Base-by-base conservation (phyloP, 139 green algal genomes). In the Closterium sp. region DNA sequence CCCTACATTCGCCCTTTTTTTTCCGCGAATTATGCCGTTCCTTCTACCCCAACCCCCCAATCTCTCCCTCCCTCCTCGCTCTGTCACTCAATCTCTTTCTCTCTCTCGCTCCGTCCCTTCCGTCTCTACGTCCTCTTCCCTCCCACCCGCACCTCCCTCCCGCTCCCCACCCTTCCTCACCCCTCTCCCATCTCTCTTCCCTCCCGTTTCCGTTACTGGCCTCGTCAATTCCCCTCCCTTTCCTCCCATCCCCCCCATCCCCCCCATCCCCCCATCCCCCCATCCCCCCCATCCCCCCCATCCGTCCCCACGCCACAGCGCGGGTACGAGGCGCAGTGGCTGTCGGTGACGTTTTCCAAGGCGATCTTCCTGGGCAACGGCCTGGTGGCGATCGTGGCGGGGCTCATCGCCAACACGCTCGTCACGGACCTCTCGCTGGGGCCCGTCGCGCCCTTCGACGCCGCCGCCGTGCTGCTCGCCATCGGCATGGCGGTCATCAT, bases 301-400 rank as follows among this genome's bases (percentile, higher is more conserved):
- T n/a, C n/a, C n/a, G n/a, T n/a, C n/a, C n/a, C n/a, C n/a, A 87
- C 33, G n/a, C 21, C 81, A 38, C 92, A 94, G 89, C 92, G 96
- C 5, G 96, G 96, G 38, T 98, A 96, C 91, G 96, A 97, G 3
- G 89, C 95, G 31, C 94, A 96, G 31, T 98, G 97, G 96, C 94
- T 99, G 55, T 97, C 96, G 1, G 93, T 95, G 88, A 98, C 94
- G 6, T 99, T 99, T 92, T 97, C 95, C 30, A 97, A 98, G 94
- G 98, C 98, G 9, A 97, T 99, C 30, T 98, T 99, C 86, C 90
- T 99, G 5, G 98, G 98, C 87, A 99, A 99, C 92, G 98, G 98
- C 0, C 91, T 99, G 5, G 96, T 98, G 88, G 98, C 98, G 87
- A 99, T 99, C 90, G 66, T 98, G 21, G 90, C 96, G 19, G 98